phyloP scores from a whole-genome alignment of 1,139 yeast genomes.

The Lodderomyces parapsilosis region DNA sequence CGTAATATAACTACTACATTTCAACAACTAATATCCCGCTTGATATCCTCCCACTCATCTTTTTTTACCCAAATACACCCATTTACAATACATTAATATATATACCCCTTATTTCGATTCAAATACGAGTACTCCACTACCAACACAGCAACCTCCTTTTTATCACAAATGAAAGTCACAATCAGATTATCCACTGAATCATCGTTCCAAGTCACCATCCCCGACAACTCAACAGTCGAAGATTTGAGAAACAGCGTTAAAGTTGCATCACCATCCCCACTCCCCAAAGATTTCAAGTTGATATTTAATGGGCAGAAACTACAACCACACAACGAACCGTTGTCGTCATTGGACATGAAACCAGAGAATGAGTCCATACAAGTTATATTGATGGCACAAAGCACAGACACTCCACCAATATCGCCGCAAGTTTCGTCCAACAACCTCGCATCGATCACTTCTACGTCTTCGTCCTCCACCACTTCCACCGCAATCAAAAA shows the following conservation, averaged over 20 bases:
- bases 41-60: not conserved
- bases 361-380: slow-evolving; percentile 25
- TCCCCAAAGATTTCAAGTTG: slow-evolving; percentile 46
- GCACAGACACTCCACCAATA: slow-evolving; percentile 24
- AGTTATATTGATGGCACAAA: slow-evolving; percentile 47
- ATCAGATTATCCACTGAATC: slow-evolving; percentile 44
- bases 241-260: slow-evolving; percentile 47
- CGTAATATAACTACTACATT: not conserved
- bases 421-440: slow-evolving; percentile 15
- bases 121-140: not conserved
- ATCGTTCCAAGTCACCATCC: slow-evolving; percentile 43
- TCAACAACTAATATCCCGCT: not conserved
- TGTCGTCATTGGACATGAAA: slow-evolving; percentile 24
- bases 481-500: slow-evolving; percentile 27
- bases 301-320: slow-evolving; percentile 54
- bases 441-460: slow-evolving; percentile 14
- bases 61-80: not conserved
- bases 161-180: slow-evolving; percentile 38
- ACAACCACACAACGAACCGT: slow-evolving; percentile 28
- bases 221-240: slow-evolving; percentile 49
- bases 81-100: too few species aligned
- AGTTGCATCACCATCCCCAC: slow-evolving; percentile 34
- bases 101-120: not conserved
- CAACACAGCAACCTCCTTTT: not conserved
- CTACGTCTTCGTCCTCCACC: too few species aligned